Percentiles rank a stretch among this genome's conserved stretches.
phyloP scores from a whole-genome alignment of 2,329 filamentous ascomycete species.

The Xylaria sp. region DNA sequence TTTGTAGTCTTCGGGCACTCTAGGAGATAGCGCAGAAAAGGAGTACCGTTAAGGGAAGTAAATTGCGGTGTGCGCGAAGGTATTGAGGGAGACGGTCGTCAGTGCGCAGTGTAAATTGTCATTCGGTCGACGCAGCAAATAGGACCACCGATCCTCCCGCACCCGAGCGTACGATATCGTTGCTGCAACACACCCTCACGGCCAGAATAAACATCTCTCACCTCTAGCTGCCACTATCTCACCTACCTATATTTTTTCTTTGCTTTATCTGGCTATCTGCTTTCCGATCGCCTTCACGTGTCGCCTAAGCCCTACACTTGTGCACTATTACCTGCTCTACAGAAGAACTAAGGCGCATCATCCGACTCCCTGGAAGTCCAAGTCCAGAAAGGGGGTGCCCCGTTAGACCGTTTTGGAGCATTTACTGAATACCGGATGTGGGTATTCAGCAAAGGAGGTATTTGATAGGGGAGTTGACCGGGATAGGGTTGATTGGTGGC shows the following conservation, averaged over 20 bases:
- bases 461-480: background rate
- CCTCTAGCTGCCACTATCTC: background rate
- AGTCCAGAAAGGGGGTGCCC: background rate
- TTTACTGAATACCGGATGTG: background rate
- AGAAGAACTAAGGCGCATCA: too few relatives aligned
- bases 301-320: background rate
- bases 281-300: background rate
- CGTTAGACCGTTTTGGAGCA: background rate
- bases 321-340: background rate
- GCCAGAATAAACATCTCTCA: background rate
- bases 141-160: too few relatives aligned
- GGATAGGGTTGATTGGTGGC: too few relatives aligned
- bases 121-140: too few relatives aligned
- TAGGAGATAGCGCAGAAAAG: background rate
- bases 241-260: background rate
- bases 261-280: background rate
- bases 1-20: too few relatives aligned
- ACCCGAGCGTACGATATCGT: too few relatives aligned
- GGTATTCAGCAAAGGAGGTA: background rate
- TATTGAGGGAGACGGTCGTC: background rate
- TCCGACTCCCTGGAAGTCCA: too few relatives aligned
- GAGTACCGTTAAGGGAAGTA: background rate
- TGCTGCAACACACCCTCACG: background rate
- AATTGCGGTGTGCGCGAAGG: background rate
- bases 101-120: background rate